A percentile compares a stretch with the other conserved stretches of the same genome.
Evolutionary conservation across 768 basidiomycete genomes (phyloP).

Genomic region (Russula virescens): DNA sequence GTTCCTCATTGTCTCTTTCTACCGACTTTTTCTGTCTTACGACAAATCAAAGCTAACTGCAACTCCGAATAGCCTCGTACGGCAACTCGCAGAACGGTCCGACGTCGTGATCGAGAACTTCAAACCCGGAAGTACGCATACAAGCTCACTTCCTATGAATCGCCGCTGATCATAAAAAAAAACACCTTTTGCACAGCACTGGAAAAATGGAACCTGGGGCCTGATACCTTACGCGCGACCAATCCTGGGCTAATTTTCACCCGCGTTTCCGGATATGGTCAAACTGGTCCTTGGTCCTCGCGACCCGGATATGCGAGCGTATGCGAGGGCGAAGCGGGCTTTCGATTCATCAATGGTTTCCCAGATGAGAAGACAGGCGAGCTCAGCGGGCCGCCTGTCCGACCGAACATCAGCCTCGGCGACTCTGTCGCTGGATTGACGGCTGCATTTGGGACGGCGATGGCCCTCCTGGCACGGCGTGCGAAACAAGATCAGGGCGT

Average conservation of each 20-base stretch:
- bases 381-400: conserved; percentile 55
- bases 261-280: conserved; percentile 73
- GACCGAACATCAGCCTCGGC: conserved; percentile 68
- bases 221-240: conserved; percentile 52
- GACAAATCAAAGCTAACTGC: not conserved
- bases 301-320: conserved; percentile 70
- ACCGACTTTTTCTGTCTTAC: not conserved
- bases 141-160: too few relatives aligned
- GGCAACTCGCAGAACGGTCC: conserved; percentile 52
- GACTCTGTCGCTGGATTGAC: conserved; percentile 69
- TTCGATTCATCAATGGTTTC: conserved; percentile 66
- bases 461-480: conserved; percentile 40
- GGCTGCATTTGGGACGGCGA: conserved; percentile 66
- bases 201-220: conserved; percentile 64
- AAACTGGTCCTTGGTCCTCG: conserved; percentile 67
- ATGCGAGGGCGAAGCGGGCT: conserved; percentile 71
- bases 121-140: conserved; percentile 56
- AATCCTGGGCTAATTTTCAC: conserved; percentile 90
- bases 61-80: conserved; percentile 44
- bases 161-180: not conserved
- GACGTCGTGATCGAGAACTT: conserved; percentile 63
- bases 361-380: conserved; percentile 48
- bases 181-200: conserved; percentile 39
- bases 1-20: conserved; percentile 22
- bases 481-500: too few relatives aligned